Percentiles rank a stretch among this genome's conserved stretches.
These are phyloP conservation scores for Eragrostis nindensis DNA, from an alignment of 176 grass and related monocot species.

Conservation along the genomic window DNA sequence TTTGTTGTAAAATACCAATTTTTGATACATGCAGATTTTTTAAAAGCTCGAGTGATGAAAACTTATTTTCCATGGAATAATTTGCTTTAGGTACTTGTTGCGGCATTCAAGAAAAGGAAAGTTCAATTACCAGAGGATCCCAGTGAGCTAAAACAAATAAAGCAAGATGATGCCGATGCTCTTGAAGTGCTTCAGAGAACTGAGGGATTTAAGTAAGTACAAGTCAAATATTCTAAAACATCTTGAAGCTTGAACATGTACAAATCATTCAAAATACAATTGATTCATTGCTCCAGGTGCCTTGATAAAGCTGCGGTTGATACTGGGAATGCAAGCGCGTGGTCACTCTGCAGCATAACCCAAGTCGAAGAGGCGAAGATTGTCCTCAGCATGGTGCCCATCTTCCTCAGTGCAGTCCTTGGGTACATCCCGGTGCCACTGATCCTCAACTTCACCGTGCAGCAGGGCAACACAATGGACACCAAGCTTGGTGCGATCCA, in stretches of 20 bases:
- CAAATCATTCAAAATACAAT: background rate
- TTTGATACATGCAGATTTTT: too few relatives aligned
- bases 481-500: constrained; percentile 52
- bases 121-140: constrained; percentile 43
- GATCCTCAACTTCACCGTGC: constrained; percentile 68
- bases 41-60: background rate
- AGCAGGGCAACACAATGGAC: constrained; percentile 87
- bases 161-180: background rate
- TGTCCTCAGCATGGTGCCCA: constrained; percentile 65
- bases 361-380: constrained; percentile 92
- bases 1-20: too few relatives aligned
- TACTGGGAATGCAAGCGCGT: constrained; percentile 37
- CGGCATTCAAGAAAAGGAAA: constrained; percentile 61
- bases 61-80: background rate
- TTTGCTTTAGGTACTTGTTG: constrained; percentile 59
- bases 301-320: constrained; percentile 72
- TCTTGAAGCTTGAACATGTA: background rate
- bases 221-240: background rate
- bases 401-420: constrained; percentile 67
- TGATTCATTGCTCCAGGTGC: constrained; percentile 42
- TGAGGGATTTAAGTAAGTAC: constrained; percentile 57
- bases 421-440: constrained; percentile 56
- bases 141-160: constrained; percentile 37
- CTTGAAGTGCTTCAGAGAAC: constrained; percentile 53
- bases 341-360: constrained; percentile 60